Evolutionary conservation across 139 green algal genomes (phyloP).

Genomic region (Raphidocelis subcapitata): DNA sequence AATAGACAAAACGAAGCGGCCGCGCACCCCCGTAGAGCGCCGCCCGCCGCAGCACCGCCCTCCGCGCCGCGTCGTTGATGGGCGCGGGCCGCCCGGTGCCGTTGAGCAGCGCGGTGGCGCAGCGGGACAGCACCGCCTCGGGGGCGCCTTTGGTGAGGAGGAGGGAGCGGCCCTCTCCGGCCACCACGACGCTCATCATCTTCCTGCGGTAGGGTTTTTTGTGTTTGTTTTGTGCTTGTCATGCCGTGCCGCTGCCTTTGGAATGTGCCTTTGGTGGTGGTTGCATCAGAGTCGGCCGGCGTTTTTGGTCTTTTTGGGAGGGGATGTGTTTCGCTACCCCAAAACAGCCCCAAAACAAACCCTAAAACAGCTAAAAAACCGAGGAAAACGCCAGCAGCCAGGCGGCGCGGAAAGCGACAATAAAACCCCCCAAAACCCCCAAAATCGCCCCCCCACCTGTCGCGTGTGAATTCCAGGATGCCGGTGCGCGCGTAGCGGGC

Average conservation of each 20-base stretch:
- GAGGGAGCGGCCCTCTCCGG: conserved; percentile 10
- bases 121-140: conserved; percentile 82
- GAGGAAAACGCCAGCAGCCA: too few species aligned
- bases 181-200: conserved; percentile 87
- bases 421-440: not conserved
- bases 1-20: too few species aligned
- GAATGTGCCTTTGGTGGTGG: too few species aligned
- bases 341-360: too few species aligned
- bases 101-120: conserved; percentile 66
- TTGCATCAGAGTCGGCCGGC: too few species aligned
- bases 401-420: too few species aligned
- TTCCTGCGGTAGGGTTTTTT: too few species aligned
- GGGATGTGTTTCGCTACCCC: too few species aligned
- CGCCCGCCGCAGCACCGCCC: conserved; percentile 30
- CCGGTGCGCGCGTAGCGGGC: conserved; percentile 38
- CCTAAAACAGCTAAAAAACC: too few species aligned
- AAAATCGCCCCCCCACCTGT: conserved; percentile 16
- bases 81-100: conserved; percentile 36
- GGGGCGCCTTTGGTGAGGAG: conserved; percentile 84
- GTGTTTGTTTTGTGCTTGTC: too few species aligned
- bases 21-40: conserved; percentile 47
- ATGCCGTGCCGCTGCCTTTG: too few species aligned
- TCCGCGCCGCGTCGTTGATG: conserved; percentile 38
- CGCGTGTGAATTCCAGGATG: conserved; percentile 80
- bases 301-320: too few species aligned